Evolutionary conservation across 768 basidiomycete species (phyloP).

Genomic region (Tremella yokohamensis): DNA sequence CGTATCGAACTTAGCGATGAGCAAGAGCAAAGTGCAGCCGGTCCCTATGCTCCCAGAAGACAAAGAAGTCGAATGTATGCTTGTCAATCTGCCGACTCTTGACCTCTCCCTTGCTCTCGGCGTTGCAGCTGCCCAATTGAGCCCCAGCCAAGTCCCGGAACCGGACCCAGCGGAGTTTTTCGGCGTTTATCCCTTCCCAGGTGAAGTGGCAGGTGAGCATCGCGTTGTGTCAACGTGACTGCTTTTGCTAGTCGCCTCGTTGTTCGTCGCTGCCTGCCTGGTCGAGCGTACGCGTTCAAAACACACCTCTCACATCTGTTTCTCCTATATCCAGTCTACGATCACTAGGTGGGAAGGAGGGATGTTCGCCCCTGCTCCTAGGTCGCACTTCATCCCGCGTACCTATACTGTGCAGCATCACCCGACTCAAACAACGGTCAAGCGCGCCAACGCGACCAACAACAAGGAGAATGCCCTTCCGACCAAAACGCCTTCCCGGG

Average conservation of each 20-base stretch:
- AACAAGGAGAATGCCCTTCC: slow-evolving; percentile 46
- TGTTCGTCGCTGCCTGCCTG: neutral
- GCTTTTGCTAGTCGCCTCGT: neutral
- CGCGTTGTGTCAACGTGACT: neutral
- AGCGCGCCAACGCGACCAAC: slow-evolving; percentile 25
- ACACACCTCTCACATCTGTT: neutral
- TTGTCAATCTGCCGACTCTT: too few species aligned
- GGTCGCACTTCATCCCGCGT: slow-evolving; percentile 21
- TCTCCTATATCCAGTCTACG: too few species aligned
- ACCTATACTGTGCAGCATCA: slow-evolving; percentile 14
- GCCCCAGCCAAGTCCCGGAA: too few species aligned
- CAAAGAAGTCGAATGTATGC: too few species aligned
- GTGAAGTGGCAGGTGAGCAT: neutral
- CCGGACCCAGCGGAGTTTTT: slow-evolving; percentile 1
- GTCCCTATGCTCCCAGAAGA: too few species aligned
- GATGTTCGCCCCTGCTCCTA: slow-evolving; percentile 36
- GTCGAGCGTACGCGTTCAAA: neutral
- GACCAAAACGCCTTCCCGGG: slow-evolving; percentile 37
- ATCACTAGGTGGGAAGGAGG: too few species aligned
- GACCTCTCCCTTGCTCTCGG: too few species aligned
- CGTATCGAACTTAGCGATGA: too few species aligned
- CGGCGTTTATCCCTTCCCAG: neutral
- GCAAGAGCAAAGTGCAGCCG: too few species aligned
- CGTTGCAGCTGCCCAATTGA: too few species aligned
- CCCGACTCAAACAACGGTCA: slow-evolving; percentile 20